Base-by-base conservation (phyloP, 2,329 filamentous ascomycete species). In the Bipolaris gigantea region DNA sequence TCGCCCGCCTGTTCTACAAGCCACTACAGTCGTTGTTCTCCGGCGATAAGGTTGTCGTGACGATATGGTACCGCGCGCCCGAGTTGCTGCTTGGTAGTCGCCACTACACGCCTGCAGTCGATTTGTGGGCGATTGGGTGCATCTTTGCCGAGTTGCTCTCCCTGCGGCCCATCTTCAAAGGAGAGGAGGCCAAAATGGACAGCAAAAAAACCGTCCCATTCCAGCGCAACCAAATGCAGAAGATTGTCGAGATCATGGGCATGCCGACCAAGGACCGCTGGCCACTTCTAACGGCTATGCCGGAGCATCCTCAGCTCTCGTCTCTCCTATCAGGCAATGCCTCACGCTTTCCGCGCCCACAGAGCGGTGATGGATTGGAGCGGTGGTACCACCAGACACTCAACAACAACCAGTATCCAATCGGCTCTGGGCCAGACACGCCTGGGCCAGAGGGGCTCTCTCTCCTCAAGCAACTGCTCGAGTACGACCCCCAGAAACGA, bases 121-220 rank as follows among this genome's bases (percentile, higher is more conserved):
- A 99, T 73, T 86, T 97, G 75, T 99, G 94, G 94, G 94, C 94
- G 2, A 87, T 99, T 0, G 94, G 94, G 0, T 99, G 94, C 74
- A 99, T 99, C 67, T 97, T 99, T 69, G 94, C 94, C 2, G 94
- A 99, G 73, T 80, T 99, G 2, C 79, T 99, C 0, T 92, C 90
- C 1, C 78, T 99, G 3, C 84, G 93, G 1, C 94, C 94, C 0
- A 97, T 99, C 50, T 99, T 99, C 75, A 99, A 99, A 72, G 94
- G 94, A 0, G 94, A 99, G 70, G 94, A 99, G 75, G 94, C 94
- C 15, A 99, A 99, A 77, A 97, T 97, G 89, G 94, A 99, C 75
- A 90, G 85, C 65, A 99, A 99, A 76, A 97, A 97, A 77, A 94
- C 90, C 0, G 92, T 97, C 0, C 94, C 94, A 0, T 99, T 99